phyloP scores from a whole-genome alignment of 2,329 filamentous ascomycete species.

The Huntiella omanensis region DNA sequence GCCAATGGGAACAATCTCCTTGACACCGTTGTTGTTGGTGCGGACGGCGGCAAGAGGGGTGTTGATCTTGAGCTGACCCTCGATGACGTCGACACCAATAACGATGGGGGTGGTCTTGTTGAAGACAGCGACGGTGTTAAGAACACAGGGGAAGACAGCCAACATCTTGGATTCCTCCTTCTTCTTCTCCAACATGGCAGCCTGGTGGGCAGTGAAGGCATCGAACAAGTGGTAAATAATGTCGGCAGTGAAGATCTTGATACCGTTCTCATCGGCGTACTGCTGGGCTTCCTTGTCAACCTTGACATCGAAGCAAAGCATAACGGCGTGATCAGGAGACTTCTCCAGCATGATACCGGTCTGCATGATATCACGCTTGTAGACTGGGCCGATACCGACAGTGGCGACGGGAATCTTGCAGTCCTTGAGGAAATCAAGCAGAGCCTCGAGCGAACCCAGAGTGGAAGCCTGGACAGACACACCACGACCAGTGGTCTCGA shows the following conservation, averaged over 20 bases:
- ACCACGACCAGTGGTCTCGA: conserved; percentile 81
- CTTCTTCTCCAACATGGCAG: conserved; percentile 66
- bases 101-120: conserved; percentile 97
- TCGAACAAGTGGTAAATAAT: conserved; percentile 99
- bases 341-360: conserved; percentile 94
- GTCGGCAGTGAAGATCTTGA: conserved; percentile 96
- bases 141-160: conserved; percentile 91
- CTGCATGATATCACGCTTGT: conserved; percentile 95
- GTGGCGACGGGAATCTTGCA: conserved; percentile 97
- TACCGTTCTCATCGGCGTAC: conserved; percentile 82
- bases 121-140: conserved; percentile 81
- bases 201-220: conserved; percentile 89
- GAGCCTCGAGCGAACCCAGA: conserved; percentile 83
- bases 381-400: conserved; percentile 92
- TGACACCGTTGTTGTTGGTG: conserved; percentile 59
- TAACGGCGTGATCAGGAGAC: conserved; percentile 85
- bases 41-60: conserved; percentile 82
- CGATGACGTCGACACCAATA: conserved; percentile 84
- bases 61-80: conserved; percentile 68
- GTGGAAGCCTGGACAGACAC: conserved; percentile 96
- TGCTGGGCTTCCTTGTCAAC: conserved; percentile 87
- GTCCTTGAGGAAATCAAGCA: conserved; percentile 87
- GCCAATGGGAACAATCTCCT: conserved; percentile 69
- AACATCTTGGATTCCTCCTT: conserved; percentile 93
- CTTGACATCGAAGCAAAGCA: conserved; percentile 99